Evolutionary conservation across 371 early-diverging fungal species (phyloP), one percentile per base, ranked within the genome.

Genomic region (Saksenaea oblongispora): DNA sequence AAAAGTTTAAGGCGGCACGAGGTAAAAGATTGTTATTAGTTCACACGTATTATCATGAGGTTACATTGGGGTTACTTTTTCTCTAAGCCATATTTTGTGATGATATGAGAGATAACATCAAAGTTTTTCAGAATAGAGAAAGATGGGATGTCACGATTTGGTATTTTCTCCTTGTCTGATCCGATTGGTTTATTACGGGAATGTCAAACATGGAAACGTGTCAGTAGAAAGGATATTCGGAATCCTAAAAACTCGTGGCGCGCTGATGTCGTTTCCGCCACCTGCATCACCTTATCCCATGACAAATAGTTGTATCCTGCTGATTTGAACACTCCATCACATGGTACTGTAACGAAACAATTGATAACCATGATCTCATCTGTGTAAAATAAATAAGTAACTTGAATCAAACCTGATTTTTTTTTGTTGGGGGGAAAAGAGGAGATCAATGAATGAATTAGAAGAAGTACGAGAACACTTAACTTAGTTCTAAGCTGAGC

Each of bases 191-290:
- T 41, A n/a, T 41, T 41, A 17, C 42, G 42, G 42, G 10, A 41
- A 41, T 41, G 42, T 41, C 42, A 41, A 31, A 41, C 42, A 41
- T 41, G 18, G 42, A 41, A 41, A 41, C 42, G 42, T 41, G 42
- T 41, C 42, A 41, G 14, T 17, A 14, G 18, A 41, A 41, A 17
- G 42, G 18, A 5, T 31, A 31, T 41, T 41, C 42, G 42, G 42
- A 17, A 41, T 41, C 18, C 3, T 41, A 41, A 41, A 41, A 41
- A n/a, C 42, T 41, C 42, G 42, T 41, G 42, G 42, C 42, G 42
- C 42, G 42, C 42, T 41, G 42, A 41, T 41, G 42, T 41, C 42
- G 37, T 41, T 41, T 41, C 42, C 42, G 42, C 42, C 42, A 41
- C 42, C 42, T 41, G 42, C 42, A 41, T 41, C 42, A 14, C 42